phyloP scores from a whole-genome alignment of 176 grass and related monocot genomes.

The Carex cristatella region DNA sequence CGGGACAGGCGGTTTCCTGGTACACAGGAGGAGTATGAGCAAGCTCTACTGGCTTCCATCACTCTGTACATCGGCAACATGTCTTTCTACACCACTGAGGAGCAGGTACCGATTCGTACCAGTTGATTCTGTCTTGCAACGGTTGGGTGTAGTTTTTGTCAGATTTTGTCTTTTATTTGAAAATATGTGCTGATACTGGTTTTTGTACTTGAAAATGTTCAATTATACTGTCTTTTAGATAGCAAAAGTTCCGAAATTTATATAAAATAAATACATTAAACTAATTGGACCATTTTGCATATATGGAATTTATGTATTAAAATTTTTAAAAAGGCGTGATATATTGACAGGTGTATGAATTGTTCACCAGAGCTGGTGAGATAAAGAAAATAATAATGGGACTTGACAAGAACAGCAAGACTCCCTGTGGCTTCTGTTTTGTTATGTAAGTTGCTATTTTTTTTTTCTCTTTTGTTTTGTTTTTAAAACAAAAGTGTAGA shows the following conservation, averaged over 20 bases:
- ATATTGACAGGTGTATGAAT: conserved; percentile 50
- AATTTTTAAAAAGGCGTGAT: background rate
- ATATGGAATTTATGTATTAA: background rate
- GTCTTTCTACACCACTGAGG: conserved; percentile 99
- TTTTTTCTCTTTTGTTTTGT: background rate
- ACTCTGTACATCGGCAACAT: conserved; percentile 94
- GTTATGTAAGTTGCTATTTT: conserved; percentile 37
- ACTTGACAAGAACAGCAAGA: conserved; percentile 87
- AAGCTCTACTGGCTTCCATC: conserved; percentile 50
- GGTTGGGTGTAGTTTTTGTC: background rate
- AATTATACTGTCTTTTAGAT: no score
- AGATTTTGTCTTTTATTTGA: background rate
- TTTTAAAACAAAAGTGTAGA: background rate
- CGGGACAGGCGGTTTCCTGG: conserved; percentile 78
- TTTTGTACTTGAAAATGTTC: no score
- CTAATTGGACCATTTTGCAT: background rate
- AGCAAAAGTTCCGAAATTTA: background rate
- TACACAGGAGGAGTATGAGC: conserved; percentile 92
- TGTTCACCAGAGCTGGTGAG: conserved; percentile 89
- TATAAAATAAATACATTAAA: background rate
- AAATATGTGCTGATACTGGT: no score
- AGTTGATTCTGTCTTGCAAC: background rate
- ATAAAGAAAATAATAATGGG: conserved; percentile 99
- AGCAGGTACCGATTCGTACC: conserved; percentile 32
- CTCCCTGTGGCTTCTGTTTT: conserved; percentile 97